Evolutionary conservation across 148 eudicot species (phyloP), one percentile per base, ranked within the genome.

Genomic region (Persicaria maculosa): DNA sequence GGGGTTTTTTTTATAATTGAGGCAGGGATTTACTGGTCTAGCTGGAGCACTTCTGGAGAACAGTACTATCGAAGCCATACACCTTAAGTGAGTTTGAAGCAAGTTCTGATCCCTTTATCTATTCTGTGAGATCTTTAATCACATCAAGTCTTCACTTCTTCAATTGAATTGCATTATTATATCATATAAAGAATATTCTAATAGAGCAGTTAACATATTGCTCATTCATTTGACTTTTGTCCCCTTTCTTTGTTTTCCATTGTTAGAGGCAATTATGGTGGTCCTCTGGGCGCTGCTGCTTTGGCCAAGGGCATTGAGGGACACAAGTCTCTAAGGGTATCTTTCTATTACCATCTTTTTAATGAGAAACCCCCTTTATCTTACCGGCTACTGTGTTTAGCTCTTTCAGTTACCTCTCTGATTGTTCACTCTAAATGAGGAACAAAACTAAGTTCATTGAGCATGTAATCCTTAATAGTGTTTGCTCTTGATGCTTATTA

Each of bases 11-110:
- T 84, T 82, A 83, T 77, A 76, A 82, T 89, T 91, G 97, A 88
- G 88, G 85, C 85, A 95, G 99, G 99, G 99, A 76, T 95, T 95
- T 87, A 86, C 99, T 78, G 83, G 97, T 85, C 89, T 95, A 85
- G 99, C 97, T 80, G 94, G 85, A 75, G 91, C 97, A 74, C 86
- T 95, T 68, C 86, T 83, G 74, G 99, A 92, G 83, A 95, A 90
- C 75, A 90, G 79, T 70, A 83, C 80, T 68, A 76, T 92, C 77
- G 83, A 84, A 73, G 76, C 76, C 50, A 75, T 95, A 44, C 78
- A 90, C 76, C 93, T 95, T 72, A 95, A 84, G 99, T 95, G 83
- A 86, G 96, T 86, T 64, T 59, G 72, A 77, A 71, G 64, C 47
- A 72, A 46, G 20, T 50, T 77, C 22, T 36, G 61, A 75, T 80